These are phyloP conservation scores for Physocladia obscura DNA, from an alignment of 192 early-diverging fungal genomes.

Conservation along the genomic window DNA sequence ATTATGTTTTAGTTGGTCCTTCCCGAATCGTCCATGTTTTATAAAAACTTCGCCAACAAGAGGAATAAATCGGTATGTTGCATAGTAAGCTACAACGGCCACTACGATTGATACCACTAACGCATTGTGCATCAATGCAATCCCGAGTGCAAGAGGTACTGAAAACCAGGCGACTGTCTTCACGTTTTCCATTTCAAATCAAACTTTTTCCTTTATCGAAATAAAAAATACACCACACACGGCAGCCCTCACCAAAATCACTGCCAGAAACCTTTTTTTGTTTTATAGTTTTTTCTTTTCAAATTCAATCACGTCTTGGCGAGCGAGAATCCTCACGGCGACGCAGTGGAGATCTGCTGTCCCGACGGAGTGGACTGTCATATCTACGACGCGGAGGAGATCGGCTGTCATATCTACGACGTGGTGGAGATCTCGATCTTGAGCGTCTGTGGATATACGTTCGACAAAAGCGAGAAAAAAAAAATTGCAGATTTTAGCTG, in stretches of 20 bases:
- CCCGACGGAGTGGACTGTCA: too few species aligned
- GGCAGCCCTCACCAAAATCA: background rate
- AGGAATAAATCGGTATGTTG: constrained; percentile 73
- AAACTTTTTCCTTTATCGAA: background rate
- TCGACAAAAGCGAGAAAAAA: background rate
- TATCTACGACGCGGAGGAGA: constrained; percentile 5
- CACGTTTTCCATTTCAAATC: background rate
- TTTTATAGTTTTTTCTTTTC: background rate
- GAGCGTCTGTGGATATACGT: background rate
- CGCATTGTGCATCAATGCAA: constrained; percentile 60
- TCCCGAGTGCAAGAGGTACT: constrained; percentile 5
- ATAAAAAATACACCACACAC: background rate
- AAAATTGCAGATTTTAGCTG: background rate
- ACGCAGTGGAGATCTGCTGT: constrained; percentile 4
- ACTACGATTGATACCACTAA: constrained; percentile 70
- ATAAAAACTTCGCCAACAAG: constrained; percentile 69
- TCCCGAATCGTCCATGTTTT: constrained; percentile 72
- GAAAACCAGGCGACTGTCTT: background rate
- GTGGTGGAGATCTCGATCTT: constrained; percentile 20
- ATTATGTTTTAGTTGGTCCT: constrained; percentile 75
- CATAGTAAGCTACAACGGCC: constrained; percentile 66
- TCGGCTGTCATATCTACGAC: constrained; percentile 25
- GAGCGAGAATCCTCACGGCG: background rate
- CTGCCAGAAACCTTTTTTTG: background rate
- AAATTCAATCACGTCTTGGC: background rate